Base-by-base conservation (phyloP, 2,329 filamentous ascomycete species). In the Penicillium sp. region DNA sequence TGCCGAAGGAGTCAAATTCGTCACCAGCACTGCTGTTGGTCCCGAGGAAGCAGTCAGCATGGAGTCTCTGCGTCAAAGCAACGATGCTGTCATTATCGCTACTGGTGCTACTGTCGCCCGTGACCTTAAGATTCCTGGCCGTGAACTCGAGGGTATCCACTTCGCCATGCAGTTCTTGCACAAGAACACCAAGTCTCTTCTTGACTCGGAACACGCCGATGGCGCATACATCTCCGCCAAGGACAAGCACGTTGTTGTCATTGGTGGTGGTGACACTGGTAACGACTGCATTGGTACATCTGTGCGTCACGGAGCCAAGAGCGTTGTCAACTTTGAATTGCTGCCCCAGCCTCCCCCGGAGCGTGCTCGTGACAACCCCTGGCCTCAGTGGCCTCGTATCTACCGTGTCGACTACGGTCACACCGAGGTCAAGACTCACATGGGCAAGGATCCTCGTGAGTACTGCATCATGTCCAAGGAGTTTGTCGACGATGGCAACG, bases 361-460 rank as follows among this genome's bases (percentile, higher is more conserved):
- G 81, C 91, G 93, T 77, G 91, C 90, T 62, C 84, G 85, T 61
- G 93, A 97, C 76, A 97, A 97, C 81, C 93, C 93, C 61, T 97
- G 93, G 93, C 93, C 93, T 9, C 93, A 97, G 77, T 97, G 93
- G 92, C 93, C 93, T 57, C 90, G 92, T 68, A 92, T 97, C 72
- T 97, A 96, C 83, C 91, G 93, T 66, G 90, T 97, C n/a, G 93
- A 97, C 77, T 97, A 97, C 69, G 93, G 93, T 56, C 93, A 97
- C 80, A 88, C 88, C 16, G 93, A 97, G 76, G 93, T 97, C 67
- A 91, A 93, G 74, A 91, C 93, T 65, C 92, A 97, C 79, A 93
- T 92, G 80, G 93, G 93, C 76, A 92, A 92, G 72, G 93, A 97
- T 68, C 93, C 93, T 58, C 91, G 93, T 66, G 93, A 97, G 78